Evolutionary conservation across 1,139 yeast species (phyloP).

Genomic region (Suhomyces kunorum): DNA sequence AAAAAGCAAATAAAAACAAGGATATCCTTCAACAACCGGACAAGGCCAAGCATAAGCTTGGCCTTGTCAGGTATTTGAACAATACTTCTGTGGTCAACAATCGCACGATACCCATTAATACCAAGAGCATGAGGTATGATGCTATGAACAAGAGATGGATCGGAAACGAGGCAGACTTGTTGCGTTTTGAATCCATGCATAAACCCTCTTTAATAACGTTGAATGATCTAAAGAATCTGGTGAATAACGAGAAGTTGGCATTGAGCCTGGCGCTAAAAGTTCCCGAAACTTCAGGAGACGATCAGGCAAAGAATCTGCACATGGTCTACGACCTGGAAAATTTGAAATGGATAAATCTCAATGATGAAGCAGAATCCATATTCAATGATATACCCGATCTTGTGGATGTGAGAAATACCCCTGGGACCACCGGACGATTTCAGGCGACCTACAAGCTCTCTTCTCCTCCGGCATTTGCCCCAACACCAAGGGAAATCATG

Average conservation of each 20-base stretch:
- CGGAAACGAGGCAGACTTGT: conserved; percentile 63
- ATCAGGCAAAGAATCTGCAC: conserved; percentile 24
- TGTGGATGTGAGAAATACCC: conserved; percentile 13
- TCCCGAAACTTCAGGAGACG: conserved; percentile 14
- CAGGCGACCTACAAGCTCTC: conserved; percentile 9
- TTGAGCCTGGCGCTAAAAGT: conserved; percentile 2
- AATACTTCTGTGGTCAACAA: conserved; percentile 21
- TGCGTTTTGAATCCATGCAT: conserved; percentile 27
- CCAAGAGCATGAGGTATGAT: conserved; percentile 53
- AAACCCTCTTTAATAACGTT: conserved; percentile 41
- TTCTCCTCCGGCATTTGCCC: conserved; percentile 12
- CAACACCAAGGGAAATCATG: conserved; percentile 2
- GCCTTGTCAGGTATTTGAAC: conserved; percentile 36
- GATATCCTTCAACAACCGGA: conserved; percentile 13
- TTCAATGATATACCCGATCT: conserved; percentile 54
- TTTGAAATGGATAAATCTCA: conserved; percentile 48
- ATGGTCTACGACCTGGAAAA: conserved; percentile 65
- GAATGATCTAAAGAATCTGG: conserved; percentile 28
- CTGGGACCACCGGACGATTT: conserved; percentile 3
- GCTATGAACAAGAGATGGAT: conserved; percentile 59
- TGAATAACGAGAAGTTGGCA: conserved; percentile 10
- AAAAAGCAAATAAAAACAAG: conserved; percentile 9
- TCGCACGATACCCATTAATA: conserved; percentile 15
- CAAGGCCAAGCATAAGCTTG: conserved; percentile 25
- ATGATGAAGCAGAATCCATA: conserved; percentile 49